Evolutionary conservation across 495 filamentous ascomycete genomes (phyloP), one percentile per base, ranked within the genome.

Genomic region (Lepidopterella palustris): DNA sequence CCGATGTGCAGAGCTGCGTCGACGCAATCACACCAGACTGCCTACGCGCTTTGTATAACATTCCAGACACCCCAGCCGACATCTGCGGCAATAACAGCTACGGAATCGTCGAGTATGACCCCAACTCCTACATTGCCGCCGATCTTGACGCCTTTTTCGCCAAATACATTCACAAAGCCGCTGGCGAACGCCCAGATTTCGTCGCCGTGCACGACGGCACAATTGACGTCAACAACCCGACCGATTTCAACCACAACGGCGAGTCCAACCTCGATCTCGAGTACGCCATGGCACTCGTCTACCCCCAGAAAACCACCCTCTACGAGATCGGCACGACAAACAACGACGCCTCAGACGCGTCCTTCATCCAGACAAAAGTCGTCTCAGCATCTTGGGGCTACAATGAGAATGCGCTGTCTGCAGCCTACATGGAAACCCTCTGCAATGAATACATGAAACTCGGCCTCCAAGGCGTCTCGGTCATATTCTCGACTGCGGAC

Each of bases 401-500:
- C 4, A 50, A 50, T 24, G 47, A 50, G 47, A 25, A 27, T 13
- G 47, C 23, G 18, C 15, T 50, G 5, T 25, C n/a, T 2, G 5
- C 47, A 8, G 11, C 47, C 21, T 50, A 50, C 23, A 15, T 9
- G 47, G 5, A 27, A 6, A 25, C 20, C 13, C 1, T 50, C 66
- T 90, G 87, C 71, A 83, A 86, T 5, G 76, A 73, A 65, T 78
- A 76, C 65, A 78, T 87, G 74, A 87, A 88, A 73, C 82, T 87
- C 5, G 84, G 79, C 2, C 73, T 87, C 23, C 80, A 80, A 57
- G 85, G 85, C 10, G 75, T 84, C 6, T 81, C 82, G 0, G 72
- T 87, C 20, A 63, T 88, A 35, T 80, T 81, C 60, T 80, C 84
- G 0, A 83, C 78, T 0, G 83, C 84, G 8, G 83, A 86, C 70